These are phyloP conservation scores for Aureoboletus auriporus DNA, from an alignment of 768 basidiomycete genomes.

Conservation along the genomic window DNA sequence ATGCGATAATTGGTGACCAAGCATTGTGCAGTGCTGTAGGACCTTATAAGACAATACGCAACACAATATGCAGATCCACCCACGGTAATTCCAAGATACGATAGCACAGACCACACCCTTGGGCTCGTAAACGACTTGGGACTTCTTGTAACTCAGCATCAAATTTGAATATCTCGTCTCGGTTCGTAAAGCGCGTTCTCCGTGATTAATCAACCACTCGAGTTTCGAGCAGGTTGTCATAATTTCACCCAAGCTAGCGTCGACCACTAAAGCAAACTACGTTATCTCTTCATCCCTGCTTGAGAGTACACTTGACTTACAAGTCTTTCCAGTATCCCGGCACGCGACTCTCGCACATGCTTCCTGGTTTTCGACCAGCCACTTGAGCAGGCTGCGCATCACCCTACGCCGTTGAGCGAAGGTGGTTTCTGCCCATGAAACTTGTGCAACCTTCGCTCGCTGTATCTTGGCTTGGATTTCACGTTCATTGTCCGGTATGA, in stretches of 20 bases:
- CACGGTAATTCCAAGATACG: conserved; percentile 95
- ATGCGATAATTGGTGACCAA: conserved; percentile 89
- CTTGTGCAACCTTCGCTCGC: conserved; percentile 62
- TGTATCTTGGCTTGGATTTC: conserved; percentile 75
- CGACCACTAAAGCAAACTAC: conserved; percentile 60
- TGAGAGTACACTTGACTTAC: conserved; percentile 40
- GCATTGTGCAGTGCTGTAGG: conserved; percentile 85
- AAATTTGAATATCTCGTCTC: conserved; percentile 65
- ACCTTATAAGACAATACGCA: not conserved
- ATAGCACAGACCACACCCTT: conserved; percentile 90
- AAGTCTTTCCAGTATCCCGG: conserved; percentile 93
- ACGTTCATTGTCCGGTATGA: conserved; percentile 65
- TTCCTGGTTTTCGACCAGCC: conserved; percentile 91
- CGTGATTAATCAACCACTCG: conserved; percentile 87
- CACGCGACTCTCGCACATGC: conserved; percentile 82
- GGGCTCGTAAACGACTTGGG: conserved; percentile 82
- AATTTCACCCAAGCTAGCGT: conserved; percentile 93
- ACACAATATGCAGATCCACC: conserved; percentile 15
- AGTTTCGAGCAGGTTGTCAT: conserved; percentile 92
- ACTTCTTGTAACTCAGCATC: conserved; percentile 72
- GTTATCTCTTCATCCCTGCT: not conserved
- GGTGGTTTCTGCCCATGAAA: conserved; percentile 66
- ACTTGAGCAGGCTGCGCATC: conserved; percentile 81
- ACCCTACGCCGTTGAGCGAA: conserved; percentile 81
- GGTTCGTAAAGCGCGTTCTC: conserved; percentile 71